Percentiles rank a stretch among this genome's conserved stretches.
These are phyloP conservation scores for Paecilomyces sp. DNA, from an alignment of 2,329 filamentous ascomycete species.

Conservation along the genomic window DNA sequence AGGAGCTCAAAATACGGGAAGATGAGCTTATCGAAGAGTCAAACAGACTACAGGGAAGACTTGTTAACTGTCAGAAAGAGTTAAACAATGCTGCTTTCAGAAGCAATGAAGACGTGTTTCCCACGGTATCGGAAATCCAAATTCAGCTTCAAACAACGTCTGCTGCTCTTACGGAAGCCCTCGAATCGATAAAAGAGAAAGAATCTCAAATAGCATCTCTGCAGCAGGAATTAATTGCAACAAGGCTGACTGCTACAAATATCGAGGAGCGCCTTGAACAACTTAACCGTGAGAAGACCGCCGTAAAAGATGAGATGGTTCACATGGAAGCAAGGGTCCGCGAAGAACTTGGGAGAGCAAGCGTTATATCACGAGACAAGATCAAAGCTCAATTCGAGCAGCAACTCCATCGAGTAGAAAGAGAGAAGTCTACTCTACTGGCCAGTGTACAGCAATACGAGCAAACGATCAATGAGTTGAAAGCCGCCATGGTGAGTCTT, in stretches of 20 bases:
- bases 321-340: conserved; percentile 18
- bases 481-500: conserved; percentile 18
- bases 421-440: conserved; percentile 18
- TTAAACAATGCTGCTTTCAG: conserved; percentile 12
- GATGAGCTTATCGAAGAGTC: conserved; percentile 22
- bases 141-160: conserved; percentile 15
- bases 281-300: conserved; percentile 15
- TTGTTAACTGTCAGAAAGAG: conserved; percentile 13
- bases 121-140: conserved; percentile 18
- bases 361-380: conserved; percentile 18
- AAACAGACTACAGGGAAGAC: conserved; percentile 8
- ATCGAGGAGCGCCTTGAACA: conserved; percentile 1
- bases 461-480: conserved; percentile 13
- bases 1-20: conserved; percentile 15
- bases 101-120: conserved; percentile 16
- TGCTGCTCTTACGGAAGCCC: conserved; percentile 8
- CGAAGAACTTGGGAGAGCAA: conserved; percentile 24
- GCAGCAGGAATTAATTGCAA: conserved; percentile 13
- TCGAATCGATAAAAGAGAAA: conserved; percentile 11
- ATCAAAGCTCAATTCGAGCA: conserved; percentile 22
- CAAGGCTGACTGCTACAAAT: conserved; percentile 10
- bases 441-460: conserved; percentile 9
- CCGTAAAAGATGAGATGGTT: conserved; percentile 13
- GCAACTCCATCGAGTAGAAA: conserved; percentile 16
- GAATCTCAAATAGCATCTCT: conserved; percentile 12